phyloP scores from a whole-genome alignment of 768 basidiomycete species.

The Termitomyces titanicus region DNA sequence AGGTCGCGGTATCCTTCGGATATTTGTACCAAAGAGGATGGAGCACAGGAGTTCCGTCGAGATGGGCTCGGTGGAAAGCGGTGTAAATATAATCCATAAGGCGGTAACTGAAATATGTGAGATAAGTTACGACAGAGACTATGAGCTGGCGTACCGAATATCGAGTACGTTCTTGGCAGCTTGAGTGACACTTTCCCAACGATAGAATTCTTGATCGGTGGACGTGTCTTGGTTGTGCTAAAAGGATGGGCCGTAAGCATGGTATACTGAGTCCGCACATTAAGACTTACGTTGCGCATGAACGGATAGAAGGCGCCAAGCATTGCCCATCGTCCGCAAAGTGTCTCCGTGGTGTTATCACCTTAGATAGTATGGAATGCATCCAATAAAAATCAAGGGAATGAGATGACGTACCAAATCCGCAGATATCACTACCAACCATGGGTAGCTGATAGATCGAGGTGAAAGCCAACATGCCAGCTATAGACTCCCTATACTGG shows the following conservation, averaged over 20 bases:
- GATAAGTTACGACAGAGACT: neutral
- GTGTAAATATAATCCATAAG: conserved; percentile 73
- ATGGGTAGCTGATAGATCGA: conserved; percentile 66
- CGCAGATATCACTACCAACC: conserved; percentile 76
- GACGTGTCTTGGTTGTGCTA: conserved; percentile 54
- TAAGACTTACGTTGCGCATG: conserved; percentile 61
- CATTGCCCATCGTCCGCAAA: conserved; percentile 76
- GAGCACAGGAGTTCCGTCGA: conserved; percentile 63
- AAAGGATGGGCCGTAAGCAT: neutral
- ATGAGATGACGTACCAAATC: conserved; percentile 41
- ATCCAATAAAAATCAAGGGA: neutral
- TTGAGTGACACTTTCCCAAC: conserved; percentile 52
- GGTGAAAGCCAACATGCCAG: conserved; percentile 66
- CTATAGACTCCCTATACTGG: conserved; percentile 56
- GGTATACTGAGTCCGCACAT: neutral
- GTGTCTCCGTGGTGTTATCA: conserved; percentile 59
- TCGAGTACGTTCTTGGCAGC: conserved; percentile 59
- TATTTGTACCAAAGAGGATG: conserved; percentile 66
- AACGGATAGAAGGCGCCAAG: conserved; percentile 78
- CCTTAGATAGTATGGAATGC: conserved; percentile 25
- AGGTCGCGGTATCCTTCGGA: conserved; percentile 58
- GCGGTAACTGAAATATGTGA: conserved; percentile 45
- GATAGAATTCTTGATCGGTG: conserved; percentile 65
- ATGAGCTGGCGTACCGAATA: conserved; percentile 44
- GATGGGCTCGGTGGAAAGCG: conserved; percentile 54